Evolutionary conservation across 768 basidiomycete genomes (phyloP).

Genomic region (Psilocybe cyanescens): DNA sequence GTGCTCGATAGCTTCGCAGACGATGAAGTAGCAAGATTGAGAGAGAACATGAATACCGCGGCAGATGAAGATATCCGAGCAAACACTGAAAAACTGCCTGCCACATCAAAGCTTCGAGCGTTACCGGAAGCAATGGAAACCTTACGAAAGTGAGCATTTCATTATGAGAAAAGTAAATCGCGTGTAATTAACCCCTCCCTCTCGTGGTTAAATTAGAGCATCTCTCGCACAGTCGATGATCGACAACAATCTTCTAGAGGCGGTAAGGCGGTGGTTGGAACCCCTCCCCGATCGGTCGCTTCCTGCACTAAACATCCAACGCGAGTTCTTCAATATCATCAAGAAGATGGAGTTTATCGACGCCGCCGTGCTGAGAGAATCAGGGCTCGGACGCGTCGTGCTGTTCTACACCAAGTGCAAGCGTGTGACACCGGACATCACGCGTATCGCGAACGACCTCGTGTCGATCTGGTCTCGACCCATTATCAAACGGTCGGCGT

Average conservation of each 20-base stretch:
- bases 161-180: slow-evolving; percentile 12
- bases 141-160: slow-evolving; percentile 74
- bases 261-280: slow-evolving; percentile 90
- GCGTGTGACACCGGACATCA: slow-evolving; percentile 81
- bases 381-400: slow-evolving; percentile 85
- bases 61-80: slow-evolving; percentile 83
- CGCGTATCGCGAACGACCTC: slow-evolving; percentile 82
- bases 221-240: slow-evolving; percentile 90
- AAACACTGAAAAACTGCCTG: slow-evolving; percentile 81
- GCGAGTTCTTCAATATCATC: slow-evolving; percentile 83
- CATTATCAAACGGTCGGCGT: slow-evolving; percentile 87
- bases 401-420: slow-evolving; percentile 97
- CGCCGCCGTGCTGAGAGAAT: slow-evolving; percentile 86
- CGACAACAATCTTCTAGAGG: slow-evolving; percentile 93
- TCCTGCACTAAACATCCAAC: slow-evolving; percentile 95
- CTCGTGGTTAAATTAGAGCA: slow-evolving; percentile 49
- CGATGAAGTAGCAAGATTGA: slow-evolving; percentile 87
- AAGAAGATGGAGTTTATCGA: slow-evolving; percentile 94
- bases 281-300: slow-evolving; percentile 92
- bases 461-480: slow-evolving; percentile 88
- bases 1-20: slow-evolving; percentile 87
- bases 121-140: slow-evolving; percentile 92
- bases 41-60: slow-evolving; percentile 85
- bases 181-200: slow-evolving; percentile 7
- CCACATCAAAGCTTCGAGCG: slow-evolving; percentile 80